Base-by-base conservation (phyloP, 2,329 filamentous ascomycete genomes). In the Westerdykella aurantiaca region DNA sequence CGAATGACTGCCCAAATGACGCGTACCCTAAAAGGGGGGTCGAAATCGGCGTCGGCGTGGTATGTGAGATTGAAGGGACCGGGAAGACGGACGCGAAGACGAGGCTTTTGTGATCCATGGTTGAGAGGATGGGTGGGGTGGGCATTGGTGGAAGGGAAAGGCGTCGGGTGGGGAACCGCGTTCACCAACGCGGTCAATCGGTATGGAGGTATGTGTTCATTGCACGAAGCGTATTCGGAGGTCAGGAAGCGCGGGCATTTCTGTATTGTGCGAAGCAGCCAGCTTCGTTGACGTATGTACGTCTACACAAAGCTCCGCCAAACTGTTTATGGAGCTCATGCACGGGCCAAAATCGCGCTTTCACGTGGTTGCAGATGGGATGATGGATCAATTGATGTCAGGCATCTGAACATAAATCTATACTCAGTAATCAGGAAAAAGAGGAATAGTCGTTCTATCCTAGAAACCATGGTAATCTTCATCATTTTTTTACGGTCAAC, bases 11-110 rank as follows among this genome's bases (percentile, higher is more conserved):
- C 1, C 63, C 68, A 6, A 67, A 66, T 37, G 57, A 67, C 6
- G 61, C 55, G 34, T 70, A 57, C n/a, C 67, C 70, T 17, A 72
- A 57, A 39, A 68, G 63, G 34, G 71, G 71, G 14, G 70, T 74
- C 31, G 70, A 63, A 39, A 72, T 49, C 41, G 52, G 71, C 10
- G 72, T 74, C 22, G 71, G 70, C 5, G 66, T 68, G 5, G 69
- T 71, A 47, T 69, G 69, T 14, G 64, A 60, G 37, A 64, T 57
- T 39, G 63, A 63, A 21, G 67, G 63, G 10, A 65, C 55, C 13
- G 72, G 68, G 50, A 75, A 75, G 46, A 75, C 64, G 31, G 72
- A 71, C 31, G 62, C 58, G 61, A 74, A 71, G 50, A 70, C 55
- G 37, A 60, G 56, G 39, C 52, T 61, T 33, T 51, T 48, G 49